These are phyloP conservation scores for Globisporangium acanthophoron DNA, from an alignment of 352 stramenopile genomes.

Conservation along the genomic window DNA sequence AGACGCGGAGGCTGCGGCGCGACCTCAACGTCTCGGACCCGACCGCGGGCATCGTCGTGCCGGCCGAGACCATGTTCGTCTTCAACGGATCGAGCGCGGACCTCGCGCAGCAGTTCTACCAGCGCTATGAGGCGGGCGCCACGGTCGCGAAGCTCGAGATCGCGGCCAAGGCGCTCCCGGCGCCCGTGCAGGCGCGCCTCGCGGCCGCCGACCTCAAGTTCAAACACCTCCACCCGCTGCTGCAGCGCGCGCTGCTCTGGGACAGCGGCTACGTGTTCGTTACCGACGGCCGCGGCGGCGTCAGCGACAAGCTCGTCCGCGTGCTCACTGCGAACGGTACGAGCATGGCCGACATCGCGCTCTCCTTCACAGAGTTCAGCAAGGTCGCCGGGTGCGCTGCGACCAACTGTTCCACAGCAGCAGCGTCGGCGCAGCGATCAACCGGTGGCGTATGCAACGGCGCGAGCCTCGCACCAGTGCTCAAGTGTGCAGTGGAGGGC, in stretches of 20 bases:
- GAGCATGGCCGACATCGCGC: conserved; percentile 26
- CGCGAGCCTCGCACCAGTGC: conserved; percentile 14
- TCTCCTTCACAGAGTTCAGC: conserved; percentile 16
- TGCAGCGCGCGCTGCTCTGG: conserved; percentile 37
- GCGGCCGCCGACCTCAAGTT: conserved; percentile 12
- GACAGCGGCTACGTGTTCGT: conserved; percentile 28
- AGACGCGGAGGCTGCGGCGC: conserved; percentile 4
- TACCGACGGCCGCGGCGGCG: background rate
- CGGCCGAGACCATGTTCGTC: conserved; percentile 12
- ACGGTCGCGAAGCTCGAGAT: conserved; percentile 8
- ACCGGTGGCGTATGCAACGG: conserved; percentile 12
- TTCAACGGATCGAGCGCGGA: conserved; percentile 20
- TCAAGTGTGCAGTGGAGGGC: conserved; percentile 16
- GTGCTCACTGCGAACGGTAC: conserved; percentile 22
- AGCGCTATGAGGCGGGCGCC: conserved; percentile 14
- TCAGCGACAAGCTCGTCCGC: conserved; percentile 9
- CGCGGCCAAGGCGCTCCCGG: conserved; percentile 7
- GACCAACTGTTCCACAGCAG: conserved; percentile 14
- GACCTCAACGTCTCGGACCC: conserved; percentile 10
- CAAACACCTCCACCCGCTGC: conserved; percentile 18
- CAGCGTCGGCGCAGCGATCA: background rate
- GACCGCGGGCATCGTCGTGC: conserved; percentile 12
- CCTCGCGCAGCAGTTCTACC: conserved; percentile 26
- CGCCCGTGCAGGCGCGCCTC: conserved; percentile 8
- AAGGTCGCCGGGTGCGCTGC: conserved; percentile 10